Evolutionary conservation across 208 protist species (phyloP), one percentile per base, ranked within the genome.

Genomic region (Jaenimonas drosophilae): DNA sequence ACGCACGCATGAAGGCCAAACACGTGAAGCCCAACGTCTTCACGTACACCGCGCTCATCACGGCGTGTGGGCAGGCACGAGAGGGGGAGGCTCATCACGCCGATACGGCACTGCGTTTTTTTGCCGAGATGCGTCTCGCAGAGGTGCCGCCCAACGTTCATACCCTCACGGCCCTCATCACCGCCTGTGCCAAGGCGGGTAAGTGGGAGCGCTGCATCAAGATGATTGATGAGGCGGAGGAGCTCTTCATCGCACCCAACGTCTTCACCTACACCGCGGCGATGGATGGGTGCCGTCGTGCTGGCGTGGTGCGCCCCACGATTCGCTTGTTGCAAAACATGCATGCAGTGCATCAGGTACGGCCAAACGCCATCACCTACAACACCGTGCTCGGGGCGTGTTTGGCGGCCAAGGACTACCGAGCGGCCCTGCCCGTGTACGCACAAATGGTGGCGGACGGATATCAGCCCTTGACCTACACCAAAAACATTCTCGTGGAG

Each of bases 191-290:
- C 3, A 42, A 38, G 7, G 63, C 70, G 4, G 77, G 70, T 7
- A 51, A 77, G 56, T 94, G 85, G 81, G 64, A 84, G 49, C 63
- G 73, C 28, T 69, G 69, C 7, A 70, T 90, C 17, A 72, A 75
- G 51, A 62, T 88, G 24, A 58, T 94, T 2, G 49, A 82, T 11
- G 70, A 88, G 37, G 81, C 70, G 9, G 85, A 87, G 33, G 77
- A 89, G 39, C 49, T 94, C 39, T 53, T 69, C 24, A 67, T 90
- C 17, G 80, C 85, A 4, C 85, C 85, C 14, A 94, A 89, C 51
- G 85, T 89, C 20, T 57, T 80, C 37, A 94, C 80, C 11, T 94
- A 90, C 70, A 94, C 85, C 5, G 74, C 85, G n/a, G 80, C 72
- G 9, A 90, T 94, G 62, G 80, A 94, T 30, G 85, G 76, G 9